Evolutionary conservation across 495 filamentous ascomycete species (phyloP).

Genomic region (Penicillium cinerascens): DNA sequence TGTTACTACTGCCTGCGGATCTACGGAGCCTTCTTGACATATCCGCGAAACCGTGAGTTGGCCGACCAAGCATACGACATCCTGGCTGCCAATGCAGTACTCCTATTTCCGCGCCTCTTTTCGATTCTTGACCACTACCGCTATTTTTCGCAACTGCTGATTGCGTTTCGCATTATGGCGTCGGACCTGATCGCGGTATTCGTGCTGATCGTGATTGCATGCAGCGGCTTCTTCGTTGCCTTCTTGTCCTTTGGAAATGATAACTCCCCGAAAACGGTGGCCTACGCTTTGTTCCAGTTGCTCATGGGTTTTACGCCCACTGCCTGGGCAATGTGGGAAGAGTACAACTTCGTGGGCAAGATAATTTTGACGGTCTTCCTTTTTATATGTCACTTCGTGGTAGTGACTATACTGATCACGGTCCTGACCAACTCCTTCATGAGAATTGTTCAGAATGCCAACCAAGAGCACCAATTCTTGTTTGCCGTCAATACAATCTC

Average conservation of each 20-base stretch:
- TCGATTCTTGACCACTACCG: constrained; percentile 89
- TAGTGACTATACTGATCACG: constrained; percentile 90
- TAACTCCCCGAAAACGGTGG: constrained; percentile 61
- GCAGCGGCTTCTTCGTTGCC: constrained; percentile 91
- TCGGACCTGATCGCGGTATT: constrained; percentile 81
- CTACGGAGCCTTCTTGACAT: constrained; percentile 76
- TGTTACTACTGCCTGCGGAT: constrained; percentile 85
- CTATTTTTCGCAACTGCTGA: constrained; percentile 90
- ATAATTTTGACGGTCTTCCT: constrained; percentile 73
- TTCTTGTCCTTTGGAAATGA: constrained; percentile 74
- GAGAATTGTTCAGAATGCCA: constrained; percentile 86
- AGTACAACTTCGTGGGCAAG: constrained; percentile 75
- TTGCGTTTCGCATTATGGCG: constrained; percentile 90
- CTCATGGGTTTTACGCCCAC: constrained; percentile 83
- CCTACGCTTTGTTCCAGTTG: constrained; percentile 87
- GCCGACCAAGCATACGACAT: constrained; percentile 86
- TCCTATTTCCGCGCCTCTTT: constrained; percentile 86
- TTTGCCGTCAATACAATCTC: constrained; percentile 94
- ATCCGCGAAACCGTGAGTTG: constrained; percentile 57
- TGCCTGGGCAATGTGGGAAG: constrained; percentile 69
- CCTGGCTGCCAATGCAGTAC: constrained; percentile 80
- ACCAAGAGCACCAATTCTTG: constrained; percentile 89
- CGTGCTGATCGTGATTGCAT: constrained; percentile 75
- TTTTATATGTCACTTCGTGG: constrained; percentile 89
- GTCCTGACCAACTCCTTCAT: constrained; percentile 93